phyloP scores from a whole-genome alignment of 1,284 basidiomycete genomes.

The Leccinum laetum region DNA sequence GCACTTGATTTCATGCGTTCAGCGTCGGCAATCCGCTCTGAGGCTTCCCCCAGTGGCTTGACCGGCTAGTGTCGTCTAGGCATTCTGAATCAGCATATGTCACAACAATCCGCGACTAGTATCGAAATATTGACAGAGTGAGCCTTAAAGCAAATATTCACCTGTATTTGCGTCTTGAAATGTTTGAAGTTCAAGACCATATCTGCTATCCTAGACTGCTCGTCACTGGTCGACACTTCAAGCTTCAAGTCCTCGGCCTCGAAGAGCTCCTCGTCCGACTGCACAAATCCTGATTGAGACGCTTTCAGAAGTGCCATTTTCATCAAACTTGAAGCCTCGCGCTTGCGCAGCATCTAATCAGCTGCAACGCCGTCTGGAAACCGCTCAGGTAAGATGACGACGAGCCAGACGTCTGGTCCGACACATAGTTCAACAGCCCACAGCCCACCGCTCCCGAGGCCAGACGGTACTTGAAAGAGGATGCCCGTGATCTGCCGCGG shows the following conservation, averaged over 20 bases:
- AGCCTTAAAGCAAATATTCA: conserved; percentile 37
- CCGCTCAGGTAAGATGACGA: conserved; percentile 59
- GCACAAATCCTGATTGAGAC: conserved; percentile 79
- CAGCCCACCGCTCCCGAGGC: conserved; percentile 66
- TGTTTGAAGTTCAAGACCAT: conserved; percentile 86
- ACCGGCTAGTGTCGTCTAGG: conserved; percentile 67
- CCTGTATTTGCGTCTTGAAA: conserved; percentile 88
- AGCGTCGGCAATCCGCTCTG: conserved; percentile 79
- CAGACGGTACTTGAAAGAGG: conserved; percentile 86
- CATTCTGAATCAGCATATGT: conserved; percentile 15
- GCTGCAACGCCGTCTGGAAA: conserved; percentile 66
- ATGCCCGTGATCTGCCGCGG: conserved; percentile 70
- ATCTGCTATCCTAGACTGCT: conserved; percentile 59
- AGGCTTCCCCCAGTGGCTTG: conserved; percentile 69
- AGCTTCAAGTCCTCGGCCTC: conserved; percentile 41
- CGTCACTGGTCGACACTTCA: conserved; percentile 33
- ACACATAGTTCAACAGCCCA: conserved; percentile 79
- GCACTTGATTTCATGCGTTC: conserved; percentile 82
- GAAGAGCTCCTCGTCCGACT: conserved; percentile 48
- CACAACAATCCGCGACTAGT: neutral
- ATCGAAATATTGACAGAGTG: conserved; percentile 1
- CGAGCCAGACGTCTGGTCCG: conserved; percentile 49
- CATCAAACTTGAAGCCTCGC: conserved; percentile 76
- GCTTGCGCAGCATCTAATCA: conserved; percentile 70
- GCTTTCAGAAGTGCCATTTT: conserved; percentile 81